Conservation (phyloP, 768 basidiomycete genomes). For the Fomitopsis pulvina region DNA sequence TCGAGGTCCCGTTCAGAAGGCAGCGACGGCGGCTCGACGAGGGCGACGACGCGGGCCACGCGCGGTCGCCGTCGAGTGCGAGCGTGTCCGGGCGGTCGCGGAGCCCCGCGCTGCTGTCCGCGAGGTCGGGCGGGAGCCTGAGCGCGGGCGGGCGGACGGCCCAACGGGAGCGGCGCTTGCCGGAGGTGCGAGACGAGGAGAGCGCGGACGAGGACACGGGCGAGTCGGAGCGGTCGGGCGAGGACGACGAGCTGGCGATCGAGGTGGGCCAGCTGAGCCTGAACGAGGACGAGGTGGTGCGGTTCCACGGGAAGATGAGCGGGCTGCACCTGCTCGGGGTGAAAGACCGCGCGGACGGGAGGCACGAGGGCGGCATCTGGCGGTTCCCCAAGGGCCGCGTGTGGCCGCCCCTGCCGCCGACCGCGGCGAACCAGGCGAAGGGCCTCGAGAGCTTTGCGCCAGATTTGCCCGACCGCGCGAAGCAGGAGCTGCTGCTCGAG, state of each 20-base stretch:
- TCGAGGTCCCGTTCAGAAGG: conserved; percentile 33
- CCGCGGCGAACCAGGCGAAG: conserved; percentile 19
- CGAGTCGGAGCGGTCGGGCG: conserved; percentile 20
- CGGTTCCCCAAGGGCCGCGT: conserved; percentile 85
- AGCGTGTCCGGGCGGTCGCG: conserved; percentile 8
- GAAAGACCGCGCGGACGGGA: conserved; percentile 42
- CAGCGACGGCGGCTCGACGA: conserved; percentile 43
- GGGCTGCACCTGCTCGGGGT: conserved; percentile 68
- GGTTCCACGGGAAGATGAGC: conserved; percentile 83
- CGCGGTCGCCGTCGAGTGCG: neutral
- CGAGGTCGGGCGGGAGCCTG: conserved; percentile 37
- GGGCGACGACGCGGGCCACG: neutral
- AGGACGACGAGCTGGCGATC: conserved; percentile 41
- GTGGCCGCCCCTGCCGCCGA: conserved; percentile 59
- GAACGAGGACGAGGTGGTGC: conserved; percentile 76
- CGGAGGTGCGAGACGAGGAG: conserved; percentile 10
- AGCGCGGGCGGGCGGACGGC: conserved; percentile 41
- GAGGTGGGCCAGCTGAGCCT: conserved; percentile 68
- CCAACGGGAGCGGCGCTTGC: conserved; percentile 9
- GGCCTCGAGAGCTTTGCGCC: conserved; percentile 32
- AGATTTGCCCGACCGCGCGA: conserved; percentile 63
- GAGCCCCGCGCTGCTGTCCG: conserved; percentile 14
- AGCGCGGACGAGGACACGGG: conserved; percentile 21
- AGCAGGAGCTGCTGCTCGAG: conserved; percentile 64
- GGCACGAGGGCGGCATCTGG: conserved; percentile 77